Percentiles rank a stretch among this genome's conserved stretches.
phyloP scores from a whole-genome alignment of 2,329 filamentous ascomycete genomes.

The Xylaria digitata region DNA sequence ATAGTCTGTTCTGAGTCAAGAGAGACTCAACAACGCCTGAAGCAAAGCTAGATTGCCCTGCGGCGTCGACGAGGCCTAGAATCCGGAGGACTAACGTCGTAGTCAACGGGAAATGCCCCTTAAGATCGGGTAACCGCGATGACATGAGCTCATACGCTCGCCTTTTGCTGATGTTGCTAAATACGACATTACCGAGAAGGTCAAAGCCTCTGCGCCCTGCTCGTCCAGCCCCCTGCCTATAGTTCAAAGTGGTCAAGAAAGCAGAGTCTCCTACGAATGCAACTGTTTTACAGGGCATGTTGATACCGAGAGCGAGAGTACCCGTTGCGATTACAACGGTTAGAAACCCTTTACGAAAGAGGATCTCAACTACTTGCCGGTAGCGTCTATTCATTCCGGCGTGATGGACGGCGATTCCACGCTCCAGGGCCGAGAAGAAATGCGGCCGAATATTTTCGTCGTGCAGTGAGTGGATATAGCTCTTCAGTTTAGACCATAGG shows the following conservation, averaged over 20 bases:
- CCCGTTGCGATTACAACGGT: constrained; percentile 79
- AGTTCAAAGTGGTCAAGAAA: constrained; percentile 79
- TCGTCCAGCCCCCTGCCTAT: constrained; percentile 80
- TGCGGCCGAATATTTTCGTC: constrained; percentile 61
- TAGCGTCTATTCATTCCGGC: constrained; percentile 83
- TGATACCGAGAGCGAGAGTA: constrained; percentile 81
- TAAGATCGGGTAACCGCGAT: constrained; percentile 77
- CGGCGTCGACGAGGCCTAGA: constrained; percentile 74
- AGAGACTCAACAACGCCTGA: constrained; percentile 72
- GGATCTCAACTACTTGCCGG: constrained; percentile 77
- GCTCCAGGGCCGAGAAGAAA: constrained; percentile 69
- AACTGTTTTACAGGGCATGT: constrained; percentile 86
- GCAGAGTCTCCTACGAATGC: constrained; percentile 80
- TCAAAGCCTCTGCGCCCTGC: constrained; percentile 85
- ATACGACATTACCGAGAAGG: constrained; percentile 82
- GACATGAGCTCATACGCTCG: constrained; percentile 77
- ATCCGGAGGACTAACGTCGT: constrained; percentile 77
- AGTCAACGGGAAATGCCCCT: constrained; percentile 82
- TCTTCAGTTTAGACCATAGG: constrained; percentile 67
- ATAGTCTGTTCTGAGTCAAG: constrained; percentile 75
- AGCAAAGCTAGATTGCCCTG: constrained; percentile 71
- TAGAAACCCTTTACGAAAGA: constrained; percentile 79
- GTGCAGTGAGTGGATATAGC: constrained; percentile 63
- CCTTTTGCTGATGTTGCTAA: constrained; percentile 70
- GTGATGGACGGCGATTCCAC: constrained; percentile 82